phyloP scores from a whole-genome alignment of 1,284 basidiomycete genomes.

The Cryptococcus amylolentus region DNA sequence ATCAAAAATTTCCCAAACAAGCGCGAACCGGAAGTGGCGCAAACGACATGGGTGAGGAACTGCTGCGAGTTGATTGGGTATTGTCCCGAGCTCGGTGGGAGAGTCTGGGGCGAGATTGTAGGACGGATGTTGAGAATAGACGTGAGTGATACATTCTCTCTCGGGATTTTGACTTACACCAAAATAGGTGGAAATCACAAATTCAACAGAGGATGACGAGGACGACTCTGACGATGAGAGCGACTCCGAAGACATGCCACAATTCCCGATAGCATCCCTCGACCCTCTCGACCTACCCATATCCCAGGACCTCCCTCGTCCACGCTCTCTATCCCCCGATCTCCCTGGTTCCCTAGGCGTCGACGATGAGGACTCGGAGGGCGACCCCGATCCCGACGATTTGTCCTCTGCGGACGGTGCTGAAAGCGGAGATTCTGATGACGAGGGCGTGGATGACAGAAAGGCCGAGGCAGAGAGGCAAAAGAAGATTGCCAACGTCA shows the following conservation, averaged over 20 bases:
- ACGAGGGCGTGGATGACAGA: constrained; percentile 52
- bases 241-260: constrained; percentile 51
- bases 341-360: constrained; percentile 50
- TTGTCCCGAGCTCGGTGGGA: constrained; percentile 82
- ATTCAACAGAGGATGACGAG: constrained; percentile 89
- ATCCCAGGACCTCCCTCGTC: constrained; percentile 56
- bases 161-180: neutral
- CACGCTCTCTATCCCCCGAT: constrained; percentile 14
- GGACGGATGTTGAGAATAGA: constrained; percentile 94
- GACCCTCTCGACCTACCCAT: constrained; percentile 80
- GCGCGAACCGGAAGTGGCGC: constrained; percentile 72
- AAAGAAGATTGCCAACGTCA: constrained; percentile 63
- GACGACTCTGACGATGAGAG: constrained; percentile 61
- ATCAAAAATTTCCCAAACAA: constrained; percentile 88
- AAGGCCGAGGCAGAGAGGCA: constrained; percentile 53
- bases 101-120: constrained; percentile 77
- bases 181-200: constrained; percentile 87
- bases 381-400: constrained; percentile 48
- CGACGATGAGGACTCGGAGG: constrained; percentile 59
- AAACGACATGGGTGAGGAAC: constrained; percentile 91
- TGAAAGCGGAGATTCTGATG: constrained; percentile 57
- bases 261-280: constrained; percentile 46
- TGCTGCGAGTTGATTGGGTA: constrained; percentile 79
- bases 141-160: constrained; percentile 55
- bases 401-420: constrained; percentile 48